phyloP scores from a whole-genome alignment of 2,329 filamentous ascomycete genomes.

The Penicillium olsonii region DNA sequence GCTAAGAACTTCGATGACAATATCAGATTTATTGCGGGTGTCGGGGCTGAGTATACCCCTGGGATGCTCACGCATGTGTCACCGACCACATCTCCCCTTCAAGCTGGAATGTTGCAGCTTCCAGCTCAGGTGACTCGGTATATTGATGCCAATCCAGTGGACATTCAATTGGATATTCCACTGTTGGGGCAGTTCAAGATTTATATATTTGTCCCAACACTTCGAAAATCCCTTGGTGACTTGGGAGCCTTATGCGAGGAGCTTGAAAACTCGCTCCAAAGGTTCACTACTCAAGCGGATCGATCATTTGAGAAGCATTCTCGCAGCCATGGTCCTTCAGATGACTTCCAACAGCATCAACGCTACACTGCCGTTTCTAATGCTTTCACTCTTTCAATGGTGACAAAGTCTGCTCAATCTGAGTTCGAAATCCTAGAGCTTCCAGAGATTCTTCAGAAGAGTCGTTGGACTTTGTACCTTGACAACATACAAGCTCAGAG shows the following conservation, averaged over 20 bases:
- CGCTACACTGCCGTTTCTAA: slow-evolving; percentile 69
- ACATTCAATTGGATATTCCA: slow-evolving; percentile 76
- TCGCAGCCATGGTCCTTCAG: slow-evolving; percentile 58
- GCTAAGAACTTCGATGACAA: slow-evolving; percentile 71
- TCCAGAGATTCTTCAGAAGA: slow-evolving; percentile 62
- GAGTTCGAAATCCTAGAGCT: slow-evolving; percentile 67
- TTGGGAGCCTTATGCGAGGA: slow-evolving; percentile 60
- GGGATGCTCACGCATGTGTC: slow-evolving; percentile 60
- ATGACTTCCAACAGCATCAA: slow-evolving; percentile 67
- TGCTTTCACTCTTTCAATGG: slow-evolving; percentile 68
- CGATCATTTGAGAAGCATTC: slow-evolving; percentile 64
- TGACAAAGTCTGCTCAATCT: slow-evolving; percentile 66
- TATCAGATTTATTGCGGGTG: slow-evolving; percentile 71
- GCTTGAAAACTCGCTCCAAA: slow-evolving; percentile 58
- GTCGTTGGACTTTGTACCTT: slow-evolving; percentile 71
- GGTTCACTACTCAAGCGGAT: slow-evolving; percentile 60
- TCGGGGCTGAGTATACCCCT: slow-evolving; percentile 67
- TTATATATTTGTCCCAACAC: slow-evolving; percentile 68
- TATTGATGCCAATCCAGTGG: slow-evolving; percentile 75
- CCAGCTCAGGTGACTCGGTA: slow-evolving; percentile 73
- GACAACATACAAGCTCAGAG: slow-evolving; percentile 61
- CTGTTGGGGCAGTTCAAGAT: slow-evolving; percentile 76
- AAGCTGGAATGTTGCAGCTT: slow-evolving; percentile 53
- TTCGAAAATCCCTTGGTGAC: slow-evolving; percentile 59
- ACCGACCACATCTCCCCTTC: slow-evolving; percentile 36